Percentiles rank a stretch among this genome's conserved stretches.
phyloP scores from a whole-genome alignment of 1,284 basidiomycete species.

The Golubevia sp. region DNA sequence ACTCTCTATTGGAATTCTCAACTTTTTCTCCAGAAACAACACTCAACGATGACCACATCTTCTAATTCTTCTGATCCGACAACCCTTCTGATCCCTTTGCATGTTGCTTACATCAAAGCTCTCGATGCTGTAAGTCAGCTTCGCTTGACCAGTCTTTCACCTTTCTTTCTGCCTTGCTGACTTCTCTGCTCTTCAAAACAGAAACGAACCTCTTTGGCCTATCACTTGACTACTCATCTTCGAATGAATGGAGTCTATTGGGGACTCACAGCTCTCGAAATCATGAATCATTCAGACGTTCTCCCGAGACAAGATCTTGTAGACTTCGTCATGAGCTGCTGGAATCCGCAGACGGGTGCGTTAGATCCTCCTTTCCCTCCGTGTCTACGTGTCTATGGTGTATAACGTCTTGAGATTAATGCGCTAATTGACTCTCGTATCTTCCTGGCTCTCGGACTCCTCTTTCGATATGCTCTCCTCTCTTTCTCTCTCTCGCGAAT shows the following conservation, averaged over 20 bases:
- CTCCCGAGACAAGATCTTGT: slow-evolving; percentile 82
- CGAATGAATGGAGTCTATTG: slow-evolving; percentile 96
- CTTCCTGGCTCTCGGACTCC: too few relatives aligned
- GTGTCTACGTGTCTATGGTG: too few relatives aligned
- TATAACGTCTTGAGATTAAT: too few relatives aligned
- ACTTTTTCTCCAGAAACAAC: too few relatives aligned
- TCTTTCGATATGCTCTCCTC: slow-evolving; percentile 1
- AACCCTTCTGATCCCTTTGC: slow-evolving; percentile 20
- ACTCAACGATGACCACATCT: too few relatives aligned
- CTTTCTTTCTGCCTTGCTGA: background rate
- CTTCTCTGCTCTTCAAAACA: background rate
- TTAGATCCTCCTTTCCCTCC: too few relatives aligned
- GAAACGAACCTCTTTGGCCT: slow-evolving; percentile 63
- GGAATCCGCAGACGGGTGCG: slow-evolving; percentile 62
- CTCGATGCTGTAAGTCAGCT: slow-evolving; percentile 14
- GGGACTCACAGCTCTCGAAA: slow-evolving; percentile 83
- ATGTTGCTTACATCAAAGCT: slow-evolving; percentile 27
- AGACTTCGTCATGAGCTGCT: slow-evolving; percentile 88
- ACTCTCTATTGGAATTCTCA: too few relatives aligned
- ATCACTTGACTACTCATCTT: slow-evolving; percentile 90
- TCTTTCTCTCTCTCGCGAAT: background rate
- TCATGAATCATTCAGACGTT: slow-evolving; percentile 78
- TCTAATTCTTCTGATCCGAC: too few relatives aligned
- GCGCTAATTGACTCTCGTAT: too few relatives aligned
- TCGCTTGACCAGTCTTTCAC: too few relatives aligned